Conservation (phyloP, 163 green algal species). For the Chlamydomonas reinhardtii region DNA sequence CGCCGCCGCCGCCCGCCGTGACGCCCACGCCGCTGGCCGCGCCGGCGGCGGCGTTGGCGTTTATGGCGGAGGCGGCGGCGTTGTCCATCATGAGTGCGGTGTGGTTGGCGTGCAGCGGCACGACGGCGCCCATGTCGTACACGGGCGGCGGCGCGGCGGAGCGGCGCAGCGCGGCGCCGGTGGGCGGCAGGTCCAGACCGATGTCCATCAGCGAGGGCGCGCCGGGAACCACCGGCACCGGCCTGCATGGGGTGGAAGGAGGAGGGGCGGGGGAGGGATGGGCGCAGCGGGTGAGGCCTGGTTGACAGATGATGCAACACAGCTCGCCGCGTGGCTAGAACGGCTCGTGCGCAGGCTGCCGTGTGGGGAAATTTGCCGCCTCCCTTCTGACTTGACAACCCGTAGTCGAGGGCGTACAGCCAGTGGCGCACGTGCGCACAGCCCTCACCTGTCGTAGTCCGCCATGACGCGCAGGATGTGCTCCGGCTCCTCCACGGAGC, state of each 20-base stretch:
- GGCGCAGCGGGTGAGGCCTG: no score
- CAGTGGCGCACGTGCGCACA: no score
- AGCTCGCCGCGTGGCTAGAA: no score
- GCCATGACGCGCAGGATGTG: slow-evolving; percentile 51
- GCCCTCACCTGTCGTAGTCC: slow-evolving; percentile 34
- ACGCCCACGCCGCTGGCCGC: slow-evolving; percentile 2
- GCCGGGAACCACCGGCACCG: no score
- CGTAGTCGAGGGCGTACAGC: no score
- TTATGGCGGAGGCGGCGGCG: slow-evolving; percentile 13
- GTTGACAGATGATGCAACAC: no score
- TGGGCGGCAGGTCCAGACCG: slow-evolving; percentile 53
- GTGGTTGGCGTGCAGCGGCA: slow-evolving; percentile 16
- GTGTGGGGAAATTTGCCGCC: no score
- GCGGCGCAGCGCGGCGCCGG: slow-evolving; percentile 47
- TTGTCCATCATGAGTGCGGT: slow-evolving; percentile 30
- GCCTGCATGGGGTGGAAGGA: no score
- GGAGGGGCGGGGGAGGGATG: no score
- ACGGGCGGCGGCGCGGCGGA: neutral
- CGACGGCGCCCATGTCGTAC: slow-evolving; percentile 56
- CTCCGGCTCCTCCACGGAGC: slow-evolving; percentile 47
- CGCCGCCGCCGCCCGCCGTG: no score
- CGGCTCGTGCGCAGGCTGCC: no score
- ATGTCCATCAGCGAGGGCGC: slow-evolving; percentile 44
- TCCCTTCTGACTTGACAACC: no score
- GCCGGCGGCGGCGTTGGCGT: neutral